Evolutionary conservation across 1,284 basidiomycete species (phyloP), one percentile per base, ranked within the genome.

Genomic region (Mycosarcoma mackinlayi): DNA sequence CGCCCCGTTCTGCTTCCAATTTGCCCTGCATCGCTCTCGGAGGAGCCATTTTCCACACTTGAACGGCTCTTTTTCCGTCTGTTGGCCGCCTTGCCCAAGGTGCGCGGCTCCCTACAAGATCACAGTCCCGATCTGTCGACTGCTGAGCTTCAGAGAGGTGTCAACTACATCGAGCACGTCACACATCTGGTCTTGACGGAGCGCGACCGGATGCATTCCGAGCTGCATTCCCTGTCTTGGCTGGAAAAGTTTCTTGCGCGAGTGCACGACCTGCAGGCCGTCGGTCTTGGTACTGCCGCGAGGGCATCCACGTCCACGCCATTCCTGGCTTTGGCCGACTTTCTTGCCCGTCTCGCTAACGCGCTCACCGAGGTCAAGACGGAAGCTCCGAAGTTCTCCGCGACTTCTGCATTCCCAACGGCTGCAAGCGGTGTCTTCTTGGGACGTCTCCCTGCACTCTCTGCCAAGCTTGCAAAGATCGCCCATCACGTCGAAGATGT

Each of bases 61-160:
- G 90, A 94, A 57, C 73, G 81, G 9, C 95, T 95, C 83, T 90
- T 92, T 76, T 85, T 88, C 72, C 88, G 89, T 23, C 84, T 95
- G 28, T 86, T 88, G 18, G 87, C 88, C 7, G 83, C 88, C 30
- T 86, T 98, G 54, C 90, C 91, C 5, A 85, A 86, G 11, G 85
- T 98, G 38, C 87, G 92, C 38, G 84, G 85, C 7, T 86, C 88
- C 0, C 84, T 93, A 49, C 85, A 87, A 9, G 83, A 86, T 28
- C 94, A 97, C 83, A 90, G 92, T 78, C 83, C 87, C 0, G 95
- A 98, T 79, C 81, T 98, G 38, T 87, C 88, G 8, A 92, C 92
- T 11, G 88, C 91, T 7, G 94, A 98, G 66, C 85, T 98, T 13
- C 90, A 90, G 76, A 87, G 92, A 56, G 93, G 90, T 6, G 83